Percentiles rank a stretch among this genome's conserved stretches.
phyloP scores from a whole-genome alignment of 1,284 basidiomycete species.

The Kwoniella shivajii region DNA sequence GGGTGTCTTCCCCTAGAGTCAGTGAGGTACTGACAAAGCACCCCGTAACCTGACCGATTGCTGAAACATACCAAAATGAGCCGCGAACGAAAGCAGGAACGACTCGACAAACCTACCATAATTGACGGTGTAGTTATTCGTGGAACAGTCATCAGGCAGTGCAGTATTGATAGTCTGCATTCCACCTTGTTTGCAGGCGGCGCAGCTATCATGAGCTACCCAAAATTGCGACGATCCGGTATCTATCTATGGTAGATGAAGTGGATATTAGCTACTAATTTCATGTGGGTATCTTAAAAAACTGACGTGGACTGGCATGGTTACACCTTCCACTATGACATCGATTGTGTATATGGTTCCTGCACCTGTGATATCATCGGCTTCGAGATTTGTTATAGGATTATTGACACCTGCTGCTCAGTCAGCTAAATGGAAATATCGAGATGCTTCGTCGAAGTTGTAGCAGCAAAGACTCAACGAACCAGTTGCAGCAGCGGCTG shows the following conservation, averaged over 20 bases:
- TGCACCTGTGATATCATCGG: background rate
- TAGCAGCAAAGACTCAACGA: too few relatives aligned
- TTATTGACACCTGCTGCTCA: background rate
- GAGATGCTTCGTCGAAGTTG: background rate
- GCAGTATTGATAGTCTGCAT: slow-evolving; percentile 1
- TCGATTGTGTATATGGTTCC: slow-evolving; percentile 10
- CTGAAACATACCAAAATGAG: background rate
- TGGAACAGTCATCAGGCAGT: background rate
- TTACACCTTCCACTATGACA: slow-evolving; percentile 2
- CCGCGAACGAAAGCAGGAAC: too few relatives aligned
- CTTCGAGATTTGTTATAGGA: background rate
- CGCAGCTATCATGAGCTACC: background rate
- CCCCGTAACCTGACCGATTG: background rate
- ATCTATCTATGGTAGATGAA: background rate
- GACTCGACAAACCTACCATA: slow-evolving; percentile 2
- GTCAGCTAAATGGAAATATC: background rate
- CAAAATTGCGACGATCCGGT: background rate
- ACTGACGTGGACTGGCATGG: slow-evolving; percentile 8
- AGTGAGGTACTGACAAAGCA: slow-evolving; percentile 1
- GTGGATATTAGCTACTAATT: background rate
- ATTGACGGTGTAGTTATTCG: background rate
- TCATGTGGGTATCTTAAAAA: background rate
- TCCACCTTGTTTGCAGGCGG: background rate
- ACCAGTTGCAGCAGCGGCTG: background rate
- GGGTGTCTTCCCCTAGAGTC: slow-evolving; percentile 4